These are phyloP conservation scores for Otatea glauca DNA, from an alignment of 176 grass and related monocot species.

Conservation along the genomic window DNA sequence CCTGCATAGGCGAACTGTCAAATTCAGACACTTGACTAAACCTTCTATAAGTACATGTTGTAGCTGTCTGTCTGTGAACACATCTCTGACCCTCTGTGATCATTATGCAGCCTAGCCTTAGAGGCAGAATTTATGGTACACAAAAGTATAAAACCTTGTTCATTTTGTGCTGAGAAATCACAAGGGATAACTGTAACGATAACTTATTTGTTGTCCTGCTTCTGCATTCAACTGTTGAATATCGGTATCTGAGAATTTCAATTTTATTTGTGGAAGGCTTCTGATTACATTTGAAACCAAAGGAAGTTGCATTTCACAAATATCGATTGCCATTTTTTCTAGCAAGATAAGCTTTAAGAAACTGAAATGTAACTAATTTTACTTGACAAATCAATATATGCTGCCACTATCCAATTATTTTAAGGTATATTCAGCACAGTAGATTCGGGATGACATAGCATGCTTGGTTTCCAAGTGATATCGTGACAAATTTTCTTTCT, in stretches of 20 bases:
- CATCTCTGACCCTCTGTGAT: not conserved
- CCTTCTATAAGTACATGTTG: not conserved
- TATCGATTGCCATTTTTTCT: not conserved
- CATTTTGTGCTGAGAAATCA: not conserved
- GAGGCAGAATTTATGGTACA: not conserved
- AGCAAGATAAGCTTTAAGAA: not conserved
- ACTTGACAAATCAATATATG: not conserved
- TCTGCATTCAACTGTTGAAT: not conserved
- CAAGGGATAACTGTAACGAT: not conserved
- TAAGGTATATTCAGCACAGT: not conserved
- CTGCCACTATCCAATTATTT: not conserved
- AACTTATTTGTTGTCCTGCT: not conserved
- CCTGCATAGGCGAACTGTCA: not conserved
- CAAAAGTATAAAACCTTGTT: not conserved
- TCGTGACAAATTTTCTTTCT: not conserved
- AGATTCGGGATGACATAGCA: no score
- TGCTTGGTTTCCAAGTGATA: no score
- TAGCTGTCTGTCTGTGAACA: not conserved
- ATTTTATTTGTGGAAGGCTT: not conserved
- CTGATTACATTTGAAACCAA: not conserved
- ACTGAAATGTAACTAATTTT: not conserved
- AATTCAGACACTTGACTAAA: not conserved
- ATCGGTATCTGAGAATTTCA: not conserved
- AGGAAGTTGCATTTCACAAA: not conserved
- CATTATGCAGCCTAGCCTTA: not conserved